phyloP scores from a whole-genome alignment of 306 rosid genomes.

The Rosa chinensis region DNA sequence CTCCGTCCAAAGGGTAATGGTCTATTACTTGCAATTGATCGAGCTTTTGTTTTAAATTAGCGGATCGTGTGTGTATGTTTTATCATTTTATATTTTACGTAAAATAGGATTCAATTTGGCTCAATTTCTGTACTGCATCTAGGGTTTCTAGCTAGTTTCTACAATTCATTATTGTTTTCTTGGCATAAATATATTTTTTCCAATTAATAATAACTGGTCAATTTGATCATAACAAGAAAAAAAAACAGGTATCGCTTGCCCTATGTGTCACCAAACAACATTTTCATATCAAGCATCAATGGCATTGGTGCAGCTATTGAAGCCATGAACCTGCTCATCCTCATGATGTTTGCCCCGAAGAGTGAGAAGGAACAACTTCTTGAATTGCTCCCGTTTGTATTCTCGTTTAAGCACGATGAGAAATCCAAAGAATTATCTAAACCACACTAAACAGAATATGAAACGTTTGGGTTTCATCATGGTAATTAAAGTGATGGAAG shows the following conservation, averaged over 20 bases:
- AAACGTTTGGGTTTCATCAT: background rate
- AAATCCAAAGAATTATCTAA: background rate
- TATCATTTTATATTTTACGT: too few species aligned
- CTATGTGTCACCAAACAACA: constrained; percentile 57
- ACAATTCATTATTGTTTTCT: too few species aligned
- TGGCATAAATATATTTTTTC: background rate
- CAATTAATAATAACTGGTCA: background rate
- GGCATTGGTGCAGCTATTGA: constrained; percentile 54
- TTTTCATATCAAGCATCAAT: constrained; percentile 52
- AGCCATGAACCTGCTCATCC: constrained; percentile 42
- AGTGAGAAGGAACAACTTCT: constrained; percentile 48
- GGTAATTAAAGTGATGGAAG: background rate
- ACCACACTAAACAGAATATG: background rate
- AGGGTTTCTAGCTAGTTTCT: too few species aligned
- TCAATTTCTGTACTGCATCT: too few species aligned
- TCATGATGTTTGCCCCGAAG: constrained; percentile 43
- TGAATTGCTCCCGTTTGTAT: constrained; percentile 36
- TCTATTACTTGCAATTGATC: too few species aligned
- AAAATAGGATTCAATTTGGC: too few species aligned
- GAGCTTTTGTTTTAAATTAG: too few species aligned
- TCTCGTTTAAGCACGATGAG: background rate
- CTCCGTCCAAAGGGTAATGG: too few species aligned
- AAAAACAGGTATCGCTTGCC: constrained; percentile 61
- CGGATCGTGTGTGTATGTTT: too few species aligned
- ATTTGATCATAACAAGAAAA: background rate